Percentiles rank a stretch among this genome's conserved stretches.
phyloP scores from a whole-genome alignment of 2,329 filamentous ascomycete species.

The Fusarium piperis region DNA sequence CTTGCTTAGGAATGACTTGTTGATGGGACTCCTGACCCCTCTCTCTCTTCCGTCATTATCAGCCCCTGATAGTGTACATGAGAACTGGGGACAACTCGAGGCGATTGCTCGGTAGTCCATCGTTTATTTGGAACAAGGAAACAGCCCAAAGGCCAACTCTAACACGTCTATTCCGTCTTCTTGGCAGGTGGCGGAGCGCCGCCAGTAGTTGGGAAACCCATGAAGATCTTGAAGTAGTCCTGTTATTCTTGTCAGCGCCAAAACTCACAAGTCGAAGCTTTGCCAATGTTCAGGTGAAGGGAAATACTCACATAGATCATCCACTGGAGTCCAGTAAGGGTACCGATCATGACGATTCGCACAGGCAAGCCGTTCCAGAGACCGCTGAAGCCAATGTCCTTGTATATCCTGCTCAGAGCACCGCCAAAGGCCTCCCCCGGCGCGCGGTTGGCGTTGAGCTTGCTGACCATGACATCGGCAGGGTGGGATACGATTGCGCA shows the following conservation, averaged over 20 bases:
- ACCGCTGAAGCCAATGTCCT: conserved; percentile 85
- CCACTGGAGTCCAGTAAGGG: conserved; percentile 86
- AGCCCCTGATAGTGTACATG: background rate
- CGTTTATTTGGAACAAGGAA: background rate
- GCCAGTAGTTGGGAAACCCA: conserved; percentile 86
- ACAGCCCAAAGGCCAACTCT: background rate
- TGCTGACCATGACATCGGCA: conserved; percentile 91
- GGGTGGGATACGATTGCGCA: conserved; percentile 86
- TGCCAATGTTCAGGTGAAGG: background rate
- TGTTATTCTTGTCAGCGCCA: conserved; percentile 40
- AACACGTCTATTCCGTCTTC: conserved; percentile 49
- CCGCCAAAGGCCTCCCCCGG: conserved; percentile 80
- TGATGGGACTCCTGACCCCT: background rate
- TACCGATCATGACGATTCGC: conserved; percentile 88
- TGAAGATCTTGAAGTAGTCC: conserved; percentile 91
- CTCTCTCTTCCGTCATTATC: background rate
- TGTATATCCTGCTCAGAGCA: conserved; percentile 83
- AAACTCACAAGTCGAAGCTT: background rate
- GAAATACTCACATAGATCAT: conserved; percentile 79
- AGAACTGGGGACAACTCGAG: background rate
- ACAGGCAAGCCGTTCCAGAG: conserved; percentile 92
- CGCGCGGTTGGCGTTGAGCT: conserved; percentile 83
- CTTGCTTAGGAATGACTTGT: conserved; percentile 12
- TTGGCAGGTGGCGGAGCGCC: conserved; percentile 67
- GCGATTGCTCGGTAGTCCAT: background rate